A percentile compares a stretch with the other conserved stretches of the same genome.
Conservation (phyloP, 2,329 filamentous ascomycete species). For the Pyricularia sp. region DNA sequence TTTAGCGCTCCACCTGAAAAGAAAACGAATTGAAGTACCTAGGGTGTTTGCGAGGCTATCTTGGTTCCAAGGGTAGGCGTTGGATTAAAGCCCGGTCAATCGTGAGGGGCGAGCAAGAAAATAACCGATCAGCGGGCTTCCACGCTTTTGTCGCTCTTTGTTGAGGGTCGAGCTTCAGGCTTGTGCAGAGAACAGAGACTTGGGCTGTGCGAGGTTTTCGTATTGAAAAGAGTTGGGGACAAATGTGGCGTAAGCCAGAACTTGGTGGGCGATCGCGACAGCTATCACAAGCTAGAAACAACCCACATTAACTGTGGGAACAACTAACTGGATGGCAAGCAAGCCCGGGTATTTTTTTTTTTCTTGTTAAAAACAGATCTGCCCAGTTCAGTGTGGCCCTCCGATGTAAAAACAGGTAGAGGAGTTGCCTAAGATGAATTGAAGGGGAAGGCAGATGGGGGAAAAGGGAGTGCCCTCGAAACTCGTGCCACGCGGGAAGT, state of each 20-base stretch:
- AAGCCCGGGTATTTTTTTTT: neutral
- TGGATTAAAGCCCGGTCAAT: neutral
- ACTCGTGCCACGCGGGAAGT: neutral
- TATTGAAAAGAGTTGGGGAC: neutral
- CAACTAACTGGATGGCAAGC: neutral
- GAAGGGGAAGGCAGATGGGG: neutral
- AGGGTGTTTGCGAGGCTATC: neutral
- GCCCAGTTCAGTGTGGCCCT: neutral
- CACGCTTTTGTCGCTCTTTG: neutral
- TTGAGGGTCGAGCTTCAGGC: neutral
- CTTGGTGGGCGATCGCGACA: neutral
- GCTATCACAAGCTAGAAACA: neutral
- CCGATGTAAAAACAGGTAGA: neutral
- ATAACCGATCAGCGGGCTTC: neutral
- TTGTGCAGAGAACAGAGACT: neutral
- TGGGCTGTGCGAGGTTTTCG: neutral
- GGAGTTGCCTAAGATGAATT: neutral
- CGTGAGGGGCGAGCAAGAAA: neutral
- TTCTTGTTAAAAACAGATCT: neutral
- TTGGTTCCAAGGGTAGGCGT: neutral
- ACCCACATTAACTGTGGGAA: neutral
- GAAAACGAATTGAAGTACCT: slow-evolving; percentile 1
- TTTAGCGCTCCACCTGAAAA: slow-evolving; percentile 2
- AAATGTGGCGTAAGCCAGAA: neutral
- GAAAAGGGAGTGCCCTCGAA: neutral